Evolutionary conservation across 208 protist species (phyloP).

Genomic region (Crithidia sp.): DNA sequence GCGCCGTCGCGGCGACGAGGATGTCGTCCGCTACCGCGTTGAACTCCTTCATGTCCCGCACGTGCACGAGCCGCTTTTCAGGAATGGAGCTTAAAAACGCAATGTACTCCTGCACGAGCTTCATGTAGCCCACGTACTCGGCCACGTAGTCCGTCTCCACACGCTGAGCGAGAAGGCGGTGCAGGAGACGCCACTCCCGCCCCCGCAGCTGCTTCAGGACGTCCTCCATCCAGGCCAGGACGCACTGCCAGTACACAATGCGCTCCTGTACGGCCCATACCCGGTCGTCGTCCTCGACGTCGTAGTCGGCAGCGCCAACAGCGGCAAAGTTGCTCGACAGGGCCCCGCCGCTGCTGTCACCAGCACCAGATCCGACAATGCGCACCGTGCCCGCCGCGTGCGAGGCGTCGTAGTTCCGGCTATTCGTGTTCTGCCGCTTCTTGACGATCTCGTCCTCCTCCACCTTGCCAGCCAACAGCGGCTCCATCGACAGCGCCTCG

Average conservation of each 20-base stretch:
- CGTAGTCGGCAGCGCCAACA: background rate
- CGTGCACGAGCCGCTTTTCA: constrained; percentile 45
- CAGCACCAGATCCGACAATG: background rate
- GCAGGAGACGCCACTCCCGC: constrained; percentile 84
- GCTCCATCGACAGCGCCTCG: constrained; percentile 60
- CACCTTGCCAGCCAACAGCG: constrained; percentile 36
- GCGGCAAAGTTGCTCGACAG: background rate
- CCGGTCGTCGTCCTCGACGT: constrained; percentile 27
- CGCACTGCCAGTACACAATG: constrained; percentile 75
- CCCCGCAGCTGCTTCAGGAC: constrained; percentile 69
- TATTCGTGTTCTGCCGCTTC: constrained; percentile 17
- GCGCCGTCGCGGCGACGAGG: constrained; percentile 43
- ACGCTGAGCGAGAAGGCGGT: constrained; percentile 68
- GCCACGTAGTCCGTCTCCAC: constrained; percentile 75
- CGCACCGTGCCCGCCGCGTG: background rate
- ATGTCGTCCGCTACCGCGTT: constrained; percentile 44
- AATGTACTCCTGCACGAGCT: constrained; percentile 73
- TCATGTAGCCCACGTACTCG: constrained; percentile 68
- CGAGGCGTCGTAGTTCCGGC: constrained; percentile 12
- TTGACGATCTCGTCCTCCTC: constrained; percentile 39
- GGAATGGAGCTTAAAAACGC: constrained; percentile 65
- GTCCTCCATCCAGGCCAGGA: constrained; percentile 75
- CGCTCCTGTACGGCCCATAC: constrained; percentile 53
- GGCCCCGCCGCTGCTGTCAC: background rate
- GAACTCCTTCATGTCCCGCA: constrained; percentile 34